Conservation (phyloP, 2,329 filamentous ascomycete species). For the Daldinia eschscholtzii region DNA sequence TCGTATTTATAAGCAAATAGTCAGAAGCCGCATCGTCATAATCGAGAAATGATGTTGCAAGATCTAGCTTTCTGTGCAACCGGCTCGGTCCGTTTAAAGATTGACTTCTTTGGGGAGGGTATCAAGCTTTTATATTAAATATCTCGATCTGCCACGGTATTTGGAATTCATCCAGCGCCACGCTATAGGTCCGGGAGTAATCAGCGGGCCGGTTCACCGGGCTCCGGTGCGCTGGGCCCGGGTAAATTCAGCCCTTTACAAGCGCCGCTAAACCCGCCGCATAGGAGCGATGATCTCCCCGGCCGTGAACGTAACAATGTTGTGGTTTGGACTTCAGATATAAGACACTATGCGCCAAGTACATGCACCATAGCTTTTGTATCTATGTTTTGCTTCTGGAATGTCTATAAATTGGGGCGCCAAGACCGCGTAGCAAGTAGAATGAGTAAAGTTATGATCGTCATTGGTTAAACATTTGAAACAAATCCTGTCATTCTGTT, state of each 20-base stretch:
- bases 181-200: conserved; percentile 22
- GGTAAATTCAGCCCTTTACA: conserved; percentile 12
- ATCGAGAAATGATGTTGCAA: conserved; percentile 27
- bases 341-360: conserved; percentile 6
- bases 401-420: conserved; percentile 11
- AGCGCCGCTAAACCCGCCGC: conserved; percentile 27
- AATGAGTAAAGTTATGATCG: conserved; percentile 12
- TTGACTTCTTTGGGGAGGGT: conserved; percentile 24
- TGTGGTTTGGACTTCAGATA: background rate
- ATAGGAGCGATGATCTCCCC: conserved; percentile 24
- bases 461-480: background rate
- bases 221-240: conserved; percentile 15
- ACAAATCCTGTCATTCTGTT: background rate
- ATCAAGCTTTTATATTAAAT: conserved; percentile 37
- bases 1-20: conserved; percentile 35
- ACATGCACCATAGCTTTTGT: conserved; percentile 5
- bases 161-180: conserved; percentile 36
- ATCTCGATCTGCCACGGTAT: conserved; percentile 24
- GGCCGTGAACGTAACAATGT: conserved; percentile 22
- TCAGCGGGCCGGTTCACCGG: conserved; percentile 32
- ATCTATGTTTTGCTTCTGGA: conserved; percentile 1
- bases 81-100: conserved; percentile 41
- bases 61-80: conserved; percentile 20
- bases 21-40: conserved; percentile 25
- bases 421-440: conserved; percentile 11